Evolutionary conservation across 208 protist species (phyloP).

Genomic region (Trypanosoma scelopori): DNA sequence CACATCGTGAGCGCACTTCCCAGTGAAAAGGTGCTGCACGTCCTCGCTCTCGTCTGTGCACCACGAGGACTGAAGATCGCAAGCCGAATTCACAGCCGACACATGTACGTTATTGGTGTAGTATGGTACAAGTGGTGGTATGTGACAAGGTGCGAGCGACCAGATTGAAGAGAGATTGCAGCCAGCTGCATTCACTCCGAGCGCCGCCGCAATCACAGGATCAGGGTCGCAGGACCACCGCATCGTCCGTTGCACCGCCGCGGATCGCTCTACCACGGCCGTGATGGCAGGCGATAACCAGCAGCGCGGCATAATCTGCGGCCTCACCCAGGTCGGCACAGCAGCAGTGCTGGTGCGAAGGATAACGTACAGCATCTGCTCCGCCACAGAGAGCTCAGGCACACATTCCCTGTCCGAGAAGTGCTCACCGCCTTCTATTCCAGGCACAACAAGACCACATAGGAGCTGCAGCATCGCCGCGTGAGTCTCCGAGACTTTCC

Average conservation of each 20-base stretch:
- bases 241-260: conserved; percentile 38
- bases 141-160: not conserved
- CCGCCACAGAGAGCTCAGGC: conserved; percentile 33
- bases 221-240: conserved; percentile 72
- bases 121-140: not conserved
- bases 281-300: conserved; percentile 57
- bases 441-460: conserved; percentile 12
- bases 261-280: conserved; percentile 51
- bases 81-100: not conserved
- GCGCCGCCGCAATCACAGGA: conserved; percentile 59
- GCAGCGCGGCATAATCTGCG: conserved; percentile 41
- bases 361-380: conserved; percentile 78
- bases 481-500: conserved; percentile 21
- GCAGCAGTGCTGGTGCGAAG: conserved; percentile 71
- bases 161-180: conserved; percentile 10
- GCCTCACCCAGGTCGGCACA: conserved; percentile 25
- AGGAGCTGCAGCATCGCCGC: conserved; percentile 41
- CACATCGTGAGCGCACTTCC: not conserved
- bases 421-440: not conserved
- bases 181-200: conserved; percentile 16
- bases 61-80: conserved; percentile 5
- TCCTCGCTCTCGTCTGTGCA: conserved; percentile 31
- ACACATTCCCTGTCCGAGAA: not conserved
- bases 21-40: conserved; percentile 27
- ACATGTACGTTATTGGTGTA: not conserved